These are phyloP conservation scores for Penicillium polonicum DNA, from an alignment of 2,329 filamentous ascomycete genomes.

Conservation along the genomic window DNA sequence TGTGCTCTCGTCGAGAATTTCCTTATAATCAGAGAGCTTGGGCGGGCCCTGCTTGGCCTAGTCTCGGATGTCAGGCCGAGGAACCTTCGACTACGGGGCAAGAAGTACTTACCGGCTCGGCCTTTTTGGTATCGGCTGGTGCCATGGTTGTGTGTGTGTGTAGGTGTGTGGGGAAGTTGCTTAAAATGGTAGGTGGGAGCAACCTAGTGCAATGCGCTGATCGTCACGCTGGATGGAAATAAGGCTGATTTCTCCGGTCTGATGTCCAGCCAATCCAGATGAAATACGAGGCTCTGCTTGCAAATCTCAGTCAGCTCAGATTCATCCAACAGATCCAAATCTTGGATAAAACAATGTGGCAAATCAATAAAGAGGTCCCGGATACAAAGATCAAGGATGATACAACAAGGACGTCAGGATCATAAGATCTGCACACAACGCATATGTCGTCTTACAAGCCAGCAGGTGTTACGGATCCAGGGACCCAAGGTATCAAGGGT, in stretches of 20 bases:
- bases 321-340: neutral
- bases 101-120: slow-evolving; percentile 25
- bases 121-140: slow-evolving; percentile 29
- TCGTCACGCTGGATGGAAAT: slow-evolving; percentile 6
- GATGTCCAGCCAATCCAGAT: slow-evolving; percentile 4
- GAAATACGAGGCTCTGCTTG: slow-evolving; percentile 1
- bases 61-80: neutral
- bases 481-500: neutral
- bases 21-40: slow-evolving; percentile 63
- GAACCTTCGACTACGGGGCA: neutral
- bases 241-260: slow-evolving; percentile 8
- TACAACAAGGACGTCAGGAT: slow-evolving; percentile 7
- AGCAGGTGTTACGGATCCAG: slow-evolving; percentile 10
- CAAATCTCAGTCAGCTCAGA: slow-evolving; percentile 4
- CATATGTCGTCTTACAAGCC: slow-evolving; percentile 10
- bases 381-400: slow-evolving; percentile 4
- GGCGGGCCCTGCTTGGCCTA: slow-evolving; percentile 49
- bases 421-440: slow-evolving; percentile 1
- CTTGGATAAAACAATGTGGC: neutral
- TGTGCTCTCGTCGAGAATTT: slow-evolving; percentile 73
- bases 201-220: slow-evolving; percentile 6
- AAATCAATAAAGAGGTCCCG: neutral
- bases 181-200: neutral
- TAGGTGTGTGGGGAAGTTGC: neutral
- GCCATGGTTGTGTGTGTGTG: slow-evolving; percentile 24